Evolutionary conservation across 2,329 filamentous ascomycete species (phyloP), one percentile per base, ranked within the genome.

Genomic region (Zymoseptoria passerinii): DNA sequence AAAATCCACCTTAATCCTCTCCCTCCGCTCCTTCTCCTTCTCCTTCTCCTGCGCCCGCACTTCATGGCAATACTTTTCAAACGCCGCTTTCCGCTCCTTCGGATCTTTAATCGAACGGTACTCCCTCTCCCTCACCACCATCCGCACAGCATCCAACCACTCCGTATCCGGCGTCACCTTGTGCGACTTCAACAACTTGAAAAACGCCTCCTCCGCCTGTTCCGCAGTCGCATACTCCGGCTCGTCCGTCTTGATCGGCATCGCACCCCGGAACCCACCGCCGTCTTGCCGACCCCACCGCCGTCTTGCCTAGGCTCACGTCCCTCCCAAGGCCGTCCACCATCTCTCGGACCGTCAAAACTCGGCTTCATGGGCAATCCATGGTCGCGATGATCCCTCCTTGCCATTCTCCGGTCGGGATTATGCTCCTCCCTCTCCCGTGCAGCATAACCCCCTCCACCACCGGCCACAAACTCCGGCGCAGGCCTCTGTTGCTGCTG

Each of bases 11-110:
- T 91, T 89, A 70, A 97, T 81, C 78, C 96, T 97, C 67, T 89
- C 82, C 73, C 95, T 81, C 71, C 94, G 87, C 76, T 97, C 92
- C 75, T 95, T 92, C 71, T 92, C 92, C 66, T 89, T 88, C 74
- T 95, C 90, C 78, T 95, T 94, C 77, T 99, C 94, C 77, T 96
- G 90, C 66, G 88, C 81, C 66, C 94, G 85, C 74, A 95, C 83
- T 73, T 97, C 90, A 67, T 90, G 82, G 72, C 90, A 90, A 78
- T 94, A 99, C 77, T 96, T 96, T 76, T 96, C 90, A 74, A 96
- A 99, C 18, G 91, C 90, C 65, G 86, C 81, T 74, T 90, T 94
- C 66, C 94, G 86, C 71, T 96, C 92, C 74, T 87, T 91, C 4
- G 94, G 90, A 68, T 96, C 91, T 69, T 92, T 94, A 65, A 99